Evolutionary conservation across 2,329 filamentous ascomycete species (phyloP).

Genomic region (Thielaviopsis ethacetica): DNA sequence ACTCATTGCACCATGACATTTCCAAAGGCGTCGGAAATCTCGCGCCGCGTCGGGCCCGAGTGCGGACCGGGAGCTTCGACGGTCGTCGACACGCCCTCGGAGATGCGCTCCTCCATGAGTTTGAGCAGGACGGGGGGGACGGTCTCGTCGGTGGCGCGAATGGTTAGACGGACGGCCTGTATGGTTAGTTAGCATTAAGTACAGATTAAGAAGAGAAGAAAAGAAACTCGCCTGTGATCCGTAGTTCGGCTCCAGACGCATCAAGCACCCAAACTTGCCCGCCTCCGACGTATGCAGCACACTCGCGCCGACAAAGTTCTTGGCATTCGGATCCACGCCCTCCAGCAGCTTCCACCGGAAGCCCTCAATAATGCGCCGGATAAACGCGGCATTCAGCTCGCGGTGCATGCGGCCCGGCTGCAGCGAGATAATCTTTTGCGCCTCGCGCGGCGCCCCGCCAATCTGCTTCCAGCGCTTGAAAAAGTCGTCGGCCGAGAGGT

Average conservation of each 20-base stretch:
- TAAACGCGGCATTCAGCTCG: constrained; percentile 54
- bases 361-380: constrained; percentile 57
- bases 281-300: constrained; percentile 67
- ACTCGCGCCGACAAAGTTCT: constrained; percentile 85
- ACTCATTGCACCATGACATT: constrained; percentile 35
- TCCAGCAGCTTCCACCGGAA: constrained; percentile 82
- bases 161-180: constrained; percentile 89
- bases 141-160: constrained; percentile 81
- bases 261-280: constrained; percentile 85
- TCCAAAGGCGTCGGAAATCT: constrained; percentile 39
- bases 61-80: constrained; percentile 19
- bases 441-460: constrained; percentile 70
- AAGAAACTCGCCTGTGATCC: constrained; percentile 59
- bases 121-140: constrained; percentile 69
- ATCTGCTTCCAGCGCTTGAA: constrained; percentile 99
- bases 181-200: constrained; percentile 15
- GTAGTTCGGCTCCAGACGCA: constrained; percentile 91
- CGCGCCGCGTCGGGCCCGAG: constrained; percentile 26
- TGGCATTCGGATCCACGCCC: constrained; percentile 77
- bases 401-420: constrained; percentile 29
- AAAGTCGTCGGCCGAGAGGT: constrained; percentile 79
- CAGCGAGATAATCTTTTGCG: constrained; percentile 70
- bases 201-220: neutral
- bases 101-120: constrained; percentile 71
- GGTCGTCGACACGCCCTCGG: constrained; percentile 31